A percentile compares a stretch with the other conserved stretches of the same genome.
Conservation (phyloP, 768 basidiomycete species). For the Dendrothele bispora region DNA sequence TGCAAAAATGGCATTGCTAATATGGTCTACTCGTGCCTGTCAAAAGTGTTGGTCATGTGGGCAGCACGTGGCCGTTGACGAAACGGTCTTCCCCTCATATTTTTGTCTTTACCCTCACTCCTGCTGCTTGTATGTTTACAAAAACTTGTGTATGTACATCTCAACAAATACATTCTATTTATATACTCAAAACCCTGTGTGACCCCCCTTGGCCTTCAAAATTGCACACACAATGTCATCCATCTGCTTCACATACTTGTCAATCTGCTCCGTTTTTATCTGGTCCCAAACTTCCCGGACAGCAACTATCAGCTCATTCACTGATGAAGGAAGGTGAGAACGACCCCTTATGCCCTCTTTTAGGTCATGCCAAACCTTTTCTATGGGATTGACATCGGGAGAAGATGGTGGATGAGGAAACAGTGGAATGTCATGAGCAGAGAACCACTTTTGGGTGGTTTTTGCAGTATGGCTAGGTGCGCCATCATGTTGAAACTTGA, state of each 20-base stretch:
- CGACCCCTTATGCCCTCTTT: constrained; percentile 18
- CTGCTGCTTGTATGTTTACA: too few relatives aligned
- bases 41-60: too few relatives aligned
- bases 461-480: constrained; percentile 22
- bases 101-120: too few relatives aligned
- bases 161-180: too few relatives aligned
- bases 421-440: constrained; percentile 17
- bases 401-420: constrained; percentile 29
- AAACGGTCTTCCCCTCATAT: too few relatives aligned
- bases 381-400: constrained; percentile 32
- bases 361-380: constrained; percentile 30
- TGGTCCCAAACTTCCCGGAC: constrained; percentile 20
- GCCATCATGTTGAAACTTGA: constrained; percentile 27
- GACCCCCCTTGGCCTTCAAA: constrained; percentile 15
- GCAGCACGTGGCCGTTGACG: too few relatives aligned
- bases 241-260: constrained; percentile 22
- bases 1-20: too few relatives aligned
- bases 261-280: constrained; percentile 14
- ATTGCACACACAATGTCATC: constrained; percentile 17
- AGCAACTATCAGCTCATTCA: constrained; percentile 16
- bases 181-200: constrained; percentile 17
- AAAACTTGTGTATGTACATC: too few relatives aligned
- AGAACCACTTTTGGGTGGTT: constrained; percentile 21
- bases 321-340: constrained; percentile 16
- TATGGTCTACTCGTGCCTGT: too few relatives aligned